Base-by-base conservation (phyloP, 179 eudicot genomes). In the Gypsophila paniculata region DNA sequence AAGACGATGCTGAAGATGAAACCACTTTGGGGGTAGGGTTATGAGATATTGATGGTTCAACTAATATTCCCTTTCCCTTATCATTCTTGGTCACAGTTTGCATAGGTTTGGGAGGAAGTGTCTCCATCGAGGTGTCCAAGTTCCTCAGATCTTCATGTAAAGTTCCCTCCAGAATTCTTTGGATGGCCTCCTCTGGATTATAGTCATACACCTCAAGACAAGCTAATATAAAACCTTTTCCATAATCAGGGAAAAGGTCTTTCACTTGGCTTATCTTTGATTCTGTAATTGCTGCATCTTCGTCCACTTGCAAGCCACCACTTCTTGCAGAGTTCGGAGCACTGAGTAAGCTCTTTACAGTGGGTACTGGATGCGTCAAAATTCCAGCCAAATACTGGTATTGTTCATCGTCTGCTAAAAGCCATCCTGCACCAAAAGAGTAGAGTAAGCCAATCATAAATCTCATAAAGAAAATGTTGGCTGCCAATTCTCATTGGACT, bases 241-340 rank as follows among this genome's bases (percentile, higher is more conserved):
- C 99, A 73, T 87, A 94, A 67, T 94, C 92, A 42, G 99, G 99
- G 82, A 94, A 89, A 64, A 94, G 77, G 75, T 94, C 99, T 72
- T 80, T 91, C 79, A 94, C 87, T 84, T 94, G 99, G 80, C 94
- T 91, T 61, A 94, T 86, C 84, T 86, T 91, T 6, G 99, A 94
- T 77, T 88, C 99, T 17, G 73, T 61, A 67, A 91, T 84, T 65
- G 84, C 96, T 22, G 79, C 63, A 68, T 87, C 96, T 85, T 91
- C 99, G 72, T 88, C 88, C 65, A 74, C 54, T 59, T 75, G 93
- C 34, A 74, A 32, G 18, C 68, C 75, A 64, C 82, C 82, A 62
- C 58, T 76, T 72, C 75, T 58, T 12, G 38, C 69, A 14, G 88
- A 54, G 49, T 67, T 60, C 73, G 84, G 71, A 63, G 73, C 75